Base-by-base conservation (phyloP, 2,329 filamentous ascomycete genomes). In the Xylaria sp. region DNA sequence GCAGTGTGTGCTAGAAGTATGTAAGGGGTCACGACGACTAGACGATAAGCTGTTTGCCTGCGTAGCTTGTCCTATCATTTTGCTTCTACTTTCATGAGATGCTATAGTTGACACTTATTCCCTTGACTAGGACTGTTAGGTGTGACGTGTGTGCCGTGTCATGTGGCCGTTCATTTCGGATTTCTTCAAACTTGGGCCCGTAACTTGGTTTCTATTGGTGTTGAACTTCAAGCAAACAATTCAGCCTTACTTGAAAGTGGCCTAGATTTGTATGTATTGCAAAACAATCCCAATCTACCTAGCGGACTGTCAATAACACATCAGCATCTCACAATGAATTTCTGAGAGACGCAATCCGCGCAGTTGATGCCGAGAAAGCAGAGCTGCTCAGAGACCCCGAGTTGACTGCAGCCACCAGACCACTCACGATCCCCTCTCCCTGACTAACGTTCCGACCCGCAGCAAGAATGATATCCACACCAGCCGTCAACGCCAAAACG, bases 391-490 rank as follows among this genome's bases (percentile, higher is more conserved):
- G n/a, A 1, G 57, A 52, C 9, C 65, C 65, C n/a, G 61, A 62
- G n/a, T 63, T 65, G 1, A 70, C 65, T 3, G 62, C 65, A 9
- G 61, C 39, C 51, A 68, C 65, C 12, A 70, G 39, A 10, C 56
- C 65, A 7, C 50, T 63, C 1, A 63, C 58, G 13, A 70, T 55
- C 6, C 23, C 55, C 20, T 68, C 46, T 39, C 66, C 69, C 44
- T 70, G 66, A 6, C 41, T 55, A 37, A 69, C 62, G 13, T 68
- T 52, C 23, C 50, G 52, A 2, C 55, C 65, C 6, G 69, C 65
- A 3, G 69, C 69, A 15, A 70, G 62, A 20, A 69, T 61, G 28
- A 70, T 20, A 52, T 70, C 66, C 0, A 65, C 65, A 8, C 69
- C 66, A 15, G 69, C 69, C 15, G 15, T 3, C 12, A 70, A 59